These are phyloP conservation scores for Ottelia alismoides DNA, from an alignment of 106 monocot species.

Conservation along the genomic window DNA sequence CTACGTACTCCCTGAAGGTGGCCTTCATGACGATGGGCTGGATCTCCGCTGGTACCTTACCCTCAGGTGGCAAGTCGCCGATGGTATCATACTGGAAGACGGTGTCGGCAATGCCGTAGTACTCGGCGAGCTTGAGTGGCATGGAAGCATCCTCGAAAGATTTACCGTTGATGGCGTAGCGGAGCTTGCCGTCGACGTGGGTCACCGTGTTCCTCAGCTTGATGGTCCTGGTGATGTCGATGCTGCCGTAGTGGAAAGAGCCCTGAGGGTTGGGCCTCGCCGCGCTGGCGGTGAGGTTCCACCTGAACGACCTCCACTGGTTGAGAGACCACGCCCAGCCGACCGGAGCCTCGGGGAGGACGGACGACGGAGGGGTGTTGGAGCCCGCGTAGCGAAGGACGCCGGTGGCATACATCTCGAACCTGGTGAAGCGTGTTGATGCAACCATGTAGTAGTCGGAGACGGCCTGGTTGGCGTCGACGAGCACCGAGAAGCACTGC, in stretches of 20 bases:
- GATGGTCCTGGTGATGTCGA: conserved; percentile 51
- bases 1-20: conserved; percentile 47
- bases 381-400: conserved; percentile 21
- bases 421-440: conserved; percentile 26
- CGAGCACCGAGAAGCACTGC: conserved; percentile 43
- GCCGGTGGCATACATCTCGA: conserved; percentile 14
- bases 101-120: conserved; percentile 32
- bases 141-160: conserved; percentile 29
- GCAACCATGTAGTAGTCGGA: conserved; percentile 32
- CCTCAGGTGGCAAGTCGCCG: conserved; percentile 33
- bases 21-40: conserved; percentile 33
- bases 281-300: conserved; percentile 48
- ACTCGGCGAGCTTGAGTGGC: conserved; percentile 67
- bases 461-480: conserved; percentile 19
- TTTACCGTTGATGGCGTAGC: conserved; percentile 53
- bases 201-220: conserved; percentile 18
- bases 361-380: conserved; percentile 5
- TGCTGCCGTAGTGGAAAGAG: conserved; percentile 31
- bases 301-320: conserved; percentile 38
- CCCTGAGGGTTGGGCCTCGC: conserved; percentile 40
- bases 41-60: background rate
- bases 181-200: conserved; percentile 36
- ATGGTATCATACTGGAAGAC: conserved; percentile 52
- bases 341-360: conserved; percentile 12
- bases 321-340: conserved; percentile 40